Evolutionary conservation across 2,329 filamentous ascomycete species (phyloP).

Genomic region (Stachybotrys chlorohalonatus): DNA sequence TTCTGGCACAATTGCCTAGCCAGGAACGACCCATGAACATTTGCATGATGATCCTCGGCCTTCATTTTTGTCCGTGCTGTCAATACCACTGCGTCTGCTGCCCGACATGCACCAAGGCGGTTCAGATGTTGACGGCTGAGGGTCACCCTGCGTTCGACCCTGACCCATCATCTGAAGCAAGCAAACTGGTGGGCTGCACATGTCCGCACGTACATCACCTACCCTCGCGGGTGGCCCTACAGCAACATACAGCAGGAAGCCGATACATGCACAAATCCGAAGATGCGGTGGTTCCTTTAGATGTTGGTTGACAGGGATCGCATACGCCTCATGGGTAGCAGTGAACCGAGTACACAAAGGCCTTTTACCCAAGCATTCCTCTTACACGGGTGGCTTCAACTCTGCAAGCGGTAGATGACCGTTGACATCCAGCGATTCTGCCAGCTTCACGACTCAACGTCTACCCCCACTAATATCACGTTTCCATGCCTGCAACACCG

Average conservation of each 20-base stretch:
- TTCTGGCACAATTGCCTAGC: neutral
- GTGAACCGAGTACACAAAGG: neutral
- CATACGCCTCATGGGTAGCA: neutral
- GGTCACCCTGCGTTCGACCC: too few relatives aligned
- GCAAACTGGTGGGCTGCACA: too few relatives aligned
- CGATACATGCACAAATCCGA: neutral
- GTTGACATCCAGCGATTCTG: neutral
- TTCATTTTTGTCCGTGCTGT: neutral
- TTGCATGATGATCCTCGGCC: neutral
- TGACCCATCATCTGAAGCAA: too few relatives aligned
- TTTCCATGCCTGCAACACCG: neutral
- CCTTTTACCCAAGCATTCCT: neutral
- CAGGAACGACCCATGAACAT: neutral
- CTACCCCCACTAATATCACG: neutral
- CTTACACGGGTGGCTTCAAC: neutral
- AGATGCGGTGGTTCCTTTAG: neutral
- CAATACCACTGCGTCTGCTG: neutral
- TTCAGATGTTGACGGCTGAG: too few relatives aligned
- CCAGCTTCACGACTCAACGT: neutral
- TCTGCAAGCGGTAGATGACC: neutral
- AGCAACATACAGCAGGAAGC: too few relatives aligned
- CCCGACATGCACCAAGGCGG: too few relatives aligned
- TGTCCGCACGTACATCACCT: too few relatives aligned
- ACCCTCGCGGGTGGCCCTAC: too few relatives aligned
- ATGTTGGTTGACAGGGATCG: neutral